phyloP scores from a whole-genome alignment of 257 asterid genomes.

The Solanum chilense region DNA sequence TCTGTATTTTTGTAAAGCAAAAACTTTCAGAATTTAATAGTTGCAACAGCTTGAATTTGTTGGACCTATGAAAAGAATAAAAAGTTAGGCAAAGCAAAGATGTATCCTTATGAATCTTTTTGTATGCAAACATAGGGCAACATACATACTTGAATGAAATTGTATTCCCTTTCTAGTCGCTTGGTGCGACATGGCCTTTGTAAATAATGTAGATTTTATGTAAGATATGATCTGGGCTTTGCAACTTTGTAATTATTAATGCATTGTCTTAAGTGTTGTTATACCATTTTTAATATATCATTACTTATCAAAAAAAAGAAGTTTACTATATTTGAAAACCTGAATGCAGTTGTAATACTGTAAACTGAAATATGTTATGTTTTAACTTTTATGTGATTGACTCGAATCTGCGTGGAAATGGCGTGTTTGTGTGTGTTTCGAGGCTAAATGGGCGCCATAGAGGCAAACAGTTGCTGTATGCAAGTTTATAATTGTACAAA shows the following conservation, averaged over 20 bases:
- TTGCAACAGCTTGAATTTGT: not conserved
- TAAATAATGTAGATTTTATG: not conserved
- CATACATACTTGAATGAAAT: not conserved
- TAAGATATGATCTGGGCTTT: not conserved
- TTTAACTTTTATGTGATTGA: not conserved
- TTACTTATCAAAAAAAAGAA: not conserved
- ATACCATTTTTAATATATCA: not conserved
- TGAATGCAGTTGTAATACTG: not conserved
- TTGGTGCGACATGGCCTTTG: not conserved
- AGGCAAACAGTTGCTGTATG: not conserved
- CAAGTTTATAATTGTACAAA: not conserved
- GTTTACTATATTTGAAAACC: not conserved
- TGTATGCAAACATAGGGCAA: not conserved
- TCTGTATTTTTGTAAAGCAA: not conserved
- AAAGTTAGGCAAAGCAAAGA: not conserved
- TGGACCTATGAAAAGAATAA: not conserved
- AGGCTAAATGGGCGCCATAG: not conserved
- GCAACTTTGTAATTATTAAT: not conserved
- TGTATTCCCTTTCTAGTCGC: not conserved
- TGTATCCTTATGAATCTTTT: not conserved
- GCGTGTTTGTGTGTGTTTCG: not conserved
- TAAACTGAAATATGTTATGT: not conserved
- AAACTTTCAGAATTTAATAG: not conserved
- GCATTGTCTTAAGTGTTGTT: not conserved
- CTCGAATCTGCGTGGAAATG: not conserved